These are phyloP conservation scores for Medicago ruthenica DNA, from an alignment of 306 rosid genomes.

Conservation along the genomic window DNA sequence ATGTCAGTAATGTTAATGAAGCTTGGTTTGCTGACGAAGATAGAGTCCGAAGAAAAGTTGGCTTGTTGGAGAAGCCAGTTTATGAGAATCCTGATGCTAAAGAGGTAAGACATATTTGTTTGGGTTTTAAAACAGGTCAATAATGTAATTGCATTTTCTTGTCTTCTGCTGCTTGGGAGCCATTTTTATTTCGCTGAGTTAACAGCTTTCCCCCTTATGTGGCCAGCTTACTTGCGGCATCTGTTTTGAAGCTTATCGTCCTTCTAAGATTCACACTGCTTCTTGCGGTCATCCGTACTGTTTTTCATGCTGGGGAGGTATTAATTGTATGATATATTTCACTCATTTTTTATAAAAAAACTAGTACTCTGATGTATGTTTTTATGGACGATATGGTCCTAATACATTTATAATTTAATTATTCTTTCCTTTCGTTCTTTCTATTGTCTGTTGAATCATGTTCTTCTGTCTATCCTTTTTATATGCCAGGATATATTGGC, in stretches of 20 bases:
- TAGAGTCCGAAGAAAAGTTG: slow-evolving; percentile 61
- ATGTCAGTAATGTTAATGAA: slow-evolving; percentile 69
- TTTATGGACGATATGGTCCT: not conserved
- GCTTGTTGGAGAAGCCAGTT: slow-evolving; percentile 64
- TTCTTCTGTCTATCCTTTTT: slow-evolving; percentile 27
- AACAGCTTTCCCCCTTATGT: not conserved
- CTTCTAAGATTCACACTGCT: slow-evolving; percentile 49
- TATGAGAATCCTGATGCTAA: slow-evolving; percentile 43
- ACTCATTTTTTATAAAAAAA: slow-evolving; percentile 10
- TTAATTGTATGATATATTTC: slow-evolving; percentile 19
- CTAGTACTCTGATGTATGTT: not conserved
- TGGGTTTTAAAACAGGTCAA: slow-evolving; percentile 19
- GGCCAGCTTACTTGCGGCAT: slow-evolving; percentile 70
- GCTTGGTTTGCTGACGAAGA: slow-evolving; percentile 83
- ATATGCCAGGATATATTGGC: slow-evolving; percentile 58
- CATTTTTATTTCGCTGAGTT: slow-evolving; percentile 20
- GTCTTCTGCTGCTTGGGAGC: slow-evolving; percentile 10
- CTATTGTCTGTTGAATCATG: not conserved
- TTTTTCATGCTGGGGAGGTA: slow-evolving; percentile 68
- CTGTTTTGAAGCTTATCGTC: slow-evolving; percentile 65
- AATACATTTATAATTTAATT: not conserved
- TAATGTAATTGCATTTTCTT: not conserved
- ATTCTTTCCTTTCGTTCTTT: not conserved
- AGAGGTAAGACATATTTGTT: slow-evolving; percentile 49
- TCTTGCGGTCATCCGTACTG: slow-evolving; percentile 82